Conservation (phyloP, 371 early-diverging fungal species). For the Mortierella sp. region DNA sequence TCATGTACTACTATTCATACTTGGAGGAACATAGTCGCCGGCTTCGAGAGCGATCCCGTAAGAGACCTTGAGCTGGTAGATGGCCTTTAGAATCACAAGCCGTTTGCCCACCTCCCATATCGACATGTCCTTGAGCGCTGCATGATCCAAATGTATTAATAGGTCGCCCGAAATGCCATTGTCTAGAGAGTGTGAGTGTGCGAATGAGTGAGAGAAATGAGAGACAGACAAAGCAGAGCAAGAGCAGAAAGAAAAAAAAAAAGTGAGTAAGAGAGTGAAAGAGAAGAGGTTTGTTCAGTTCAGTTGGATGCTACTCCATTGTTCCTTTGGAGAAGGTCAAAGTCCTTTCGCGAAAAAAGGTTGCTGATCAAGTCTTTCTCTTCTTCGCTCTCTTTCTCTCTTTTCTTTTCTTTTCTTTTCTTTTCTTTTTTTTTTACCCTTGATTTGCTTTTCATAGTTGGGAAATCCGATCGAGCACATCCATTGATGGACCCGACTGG, state of each 20-base stretch:
- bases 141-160: constrained; percentile 90
- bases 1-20: constrained; percentile 53
- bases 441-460: constrained; percentile 66
- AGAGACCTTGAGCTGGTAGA: constrained; percentile 82
- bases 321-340: not conserved
- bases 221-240: too few species aligned
- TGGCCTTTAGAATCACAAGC: constrained; percentile 83
- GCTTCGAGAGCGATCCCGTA: constrained; percentile 84
- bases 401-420: too few species aligned
- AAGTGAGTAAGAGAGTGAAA: too few species aligned
- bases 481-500: constrained; percentile 69
- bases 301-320: not conserved
- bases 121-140: constrained; percentile 86
- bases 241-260: not conserved
- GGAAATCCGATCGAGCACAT: constrained; percentile 64
- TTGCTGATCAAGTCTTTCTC: too few species aligned
- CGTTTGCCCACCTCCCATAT: constrained; percentile 90
- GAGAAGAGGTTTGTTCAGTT: not conserved
- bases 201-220: not conserved
- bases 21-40: constrained; percentile 88
- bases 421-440: constrained; percentile 52
- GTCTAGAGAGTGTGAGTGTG: constrained; percentile 62
- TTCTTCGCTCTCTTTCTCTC: too few species aligned
- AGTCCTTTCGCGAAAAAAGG: too few species aligned
- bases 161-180: constrained; percentile 94